phyloP scores from a whole-genome alignment of 129 eudicot species.

The Artemisia tridentata region DNA sequence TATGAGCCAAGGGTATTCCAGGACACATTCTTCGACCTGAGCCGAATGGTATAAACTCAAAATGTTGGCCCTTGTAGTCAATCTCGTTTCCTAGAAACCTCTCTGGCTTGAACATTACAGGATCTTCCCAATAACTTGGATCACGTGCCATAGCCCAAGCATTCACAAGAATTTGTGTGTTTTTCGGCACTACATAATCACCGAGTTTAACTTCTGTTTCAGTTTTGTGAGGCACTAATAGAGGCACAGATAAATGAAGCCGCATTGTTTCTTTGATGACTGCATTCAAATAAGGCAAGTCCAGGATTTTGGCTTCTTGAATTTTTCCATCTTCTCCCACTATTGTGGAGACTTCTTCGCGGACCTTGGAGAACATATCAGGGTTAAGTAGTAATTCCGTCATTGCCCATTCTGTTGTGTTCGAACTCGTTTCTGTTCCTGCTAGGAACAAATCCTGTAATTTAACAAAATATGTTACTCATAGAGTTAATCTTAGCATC shows the following conservation, averaged over 20 bases:
- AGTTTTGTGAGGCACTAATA: constrained; percentile 33
- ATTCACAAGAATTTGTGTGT: constrained; percentile 34
- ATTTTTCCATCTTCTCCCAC: constrained; percentile 20
- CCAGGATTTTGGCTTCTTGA: constrained; percentile 14
- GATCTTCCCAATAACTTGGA: constrained; percentile 31
- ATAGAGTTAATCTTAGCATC: no score
- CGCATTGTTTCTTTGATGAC: constrained; percentile 40
- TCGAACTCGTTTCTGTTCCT: constrained; percentile 36
- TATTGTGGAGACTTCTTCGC: constrained; percentile 18
- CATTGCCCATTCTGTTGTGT: constrained; percentile 36
- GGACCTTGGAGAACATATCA: constrained; percentile 18
- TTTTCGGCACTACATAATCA: constrained; percentile 25
- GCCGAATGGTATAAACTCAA: no score
- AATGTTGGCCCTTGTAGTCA: constrained; percentile 37
- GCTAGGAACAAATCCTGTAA: neutral
- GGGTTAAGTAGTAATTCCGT: constrained; percentile 32
- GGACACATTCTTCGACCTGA: no score
- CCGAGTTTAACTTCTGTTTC: constrained; percentile 19
- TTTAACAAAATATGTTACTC: no score
- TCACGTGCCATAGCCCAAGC: constrained; percentile 42
- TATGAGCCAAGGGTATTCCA: no score
- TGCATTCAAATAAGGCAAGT: constrained; percentile 30
- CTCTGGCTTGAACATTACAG: constrained; percentile 30
- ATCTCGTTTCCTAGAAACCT: constrained; percentile 27
- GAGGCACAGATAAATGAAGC: constrained; percentile 29